Evolutionary conservation across 2,329 filamentous ascomycete species (phyloP), one percentile per base, ranked within the genome.

Genomic region (Plenodomus tracheiphilus): DNA sequence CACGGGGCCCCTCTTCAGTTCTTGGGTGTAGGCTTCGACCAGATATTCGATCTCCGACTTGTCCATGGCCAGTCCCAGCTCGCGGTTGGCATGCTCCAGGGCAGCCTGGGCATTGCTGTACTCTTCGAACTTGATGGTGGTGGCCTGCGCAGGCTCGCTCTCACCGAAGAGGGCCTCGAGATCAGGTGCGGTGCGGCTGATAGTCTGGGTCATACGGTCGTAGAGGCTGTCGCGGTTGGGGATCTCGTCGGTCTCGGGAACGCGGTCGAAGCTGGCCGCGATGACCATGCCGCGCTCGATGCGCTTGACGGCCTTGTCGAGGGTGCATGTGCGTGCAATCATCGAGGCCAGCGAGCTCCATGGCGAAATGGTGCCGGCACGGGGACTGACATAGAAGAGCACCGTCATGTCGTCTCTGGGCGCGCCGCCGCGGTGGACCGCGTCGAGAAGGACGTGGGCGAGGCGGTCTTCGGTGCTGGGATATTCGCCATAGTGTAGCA

Each of bases 261-360:
- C 61, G 39, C 75, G 76, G 41, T 84, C 82, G 69, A 86, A 83
- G 61, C 58, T 78, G 62, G 88, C 80, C 61, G 85, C 86, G 53
- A 97, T 81, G 62, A 88, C 82, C 63, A 94, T 84, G 43, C 92
- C 94, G 61, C 91, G 85, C 76, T 99, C 94, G 59, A 97, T 89
- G 49, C 93, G 86, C 68, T 86, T 80, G 40, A 86, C 82, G 22
- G 88, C 81, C 36, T 81, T 77, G 61, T 85, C 84, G 51, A 97
- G 78, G 20, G 89, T 92, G 70, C 93, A 97, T 25, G 97, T 93
- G 59, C 94, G 86, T 45, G 93, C 88, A 71, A 97, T 97, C 70
- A 86, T 93, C 39, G 93, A 96, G 21, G 92, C 93, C 74, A 97
- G 92, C 47, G 92, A 96, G 75, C 91, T 97, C 94, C 94, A 99